A percentile compares a stretch with the other conserved stretches of the same genome.
These are phyloP conservation scores for Ampelocalamus luodianensis DNA, from an alignment of 176 grass and related monocot genomes.

Conservation along the genomic window DNA sequence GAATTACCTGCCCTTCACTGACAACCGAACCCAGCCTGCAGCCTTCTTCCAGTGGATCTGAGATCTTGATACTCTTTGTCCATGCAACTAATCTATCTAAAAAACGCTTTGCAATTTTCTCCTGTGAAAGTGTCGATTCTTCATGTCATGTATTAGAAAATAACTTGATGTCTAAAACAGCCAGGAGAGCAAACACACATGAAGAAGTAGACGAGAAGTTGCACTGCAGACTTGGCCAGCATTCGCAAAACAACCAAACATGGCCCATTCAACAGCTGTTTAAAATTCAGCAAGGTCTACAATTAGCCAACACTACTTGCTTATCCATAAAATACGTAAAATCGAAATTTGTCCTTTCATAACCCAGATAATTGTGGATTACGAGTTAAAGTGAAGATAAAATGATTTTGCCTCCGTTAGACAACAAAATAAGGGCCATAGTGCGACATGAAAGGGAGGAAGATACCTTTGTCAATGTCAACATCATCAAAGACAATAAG, in stretches of 20 bases:
- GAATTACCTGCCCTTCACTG: slow-evolving; percentile 88
- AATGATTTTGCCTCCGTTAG: background rate
- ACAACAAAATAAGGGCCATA: slow-evolving; percentile 20
- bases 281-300: slow-evolving; percentile 36
- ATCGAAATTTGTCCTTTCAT: background rate
- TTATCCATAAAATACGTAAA: slow-evolving; percentile 18
- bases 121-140: slow-evolving; percentile 49
- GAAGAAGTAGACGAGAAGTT: slow-evolving; percentile 89
- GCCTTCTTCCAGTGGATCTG: slow-evolving; percentile 90
- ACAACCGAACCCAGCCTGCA: slow-evolving; percentile 91
- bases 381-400: slow-evolving; percentile 8
- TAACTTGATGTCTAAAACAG: slow-evolving; percentile 15
- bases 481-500: slow-evolving; percentile 96
- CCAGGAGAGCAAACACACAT: slow-evolving; percentile 61
- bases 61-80: slow-evolving; percentile 86
- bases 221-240: slow-evolving; percentile 98
- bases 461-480: slow-evolving; percentile 89
- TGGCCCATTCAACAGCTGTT: slow-evolving; percentile 89
- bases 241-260: slow-evolving; percentile 86
- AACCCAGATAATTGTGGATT: background rate
- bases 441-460: slow-evolving; percentile 25
- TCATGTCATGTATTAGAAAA: slow-evolving; percentile 39
- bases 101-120: slow-evolving; percentile 78
- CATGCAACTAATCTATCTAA: slow-evolving; percentile 82
- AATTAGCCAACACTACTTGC: slow-evolving; percentile 27